Percentiles rank a stretch among this genome's conserved stretches.
phyloP scores from a whole-genome alignment of 2,329 filamentous ascomycete genomes.

The Arthrinium phaeospermum region DNA sequence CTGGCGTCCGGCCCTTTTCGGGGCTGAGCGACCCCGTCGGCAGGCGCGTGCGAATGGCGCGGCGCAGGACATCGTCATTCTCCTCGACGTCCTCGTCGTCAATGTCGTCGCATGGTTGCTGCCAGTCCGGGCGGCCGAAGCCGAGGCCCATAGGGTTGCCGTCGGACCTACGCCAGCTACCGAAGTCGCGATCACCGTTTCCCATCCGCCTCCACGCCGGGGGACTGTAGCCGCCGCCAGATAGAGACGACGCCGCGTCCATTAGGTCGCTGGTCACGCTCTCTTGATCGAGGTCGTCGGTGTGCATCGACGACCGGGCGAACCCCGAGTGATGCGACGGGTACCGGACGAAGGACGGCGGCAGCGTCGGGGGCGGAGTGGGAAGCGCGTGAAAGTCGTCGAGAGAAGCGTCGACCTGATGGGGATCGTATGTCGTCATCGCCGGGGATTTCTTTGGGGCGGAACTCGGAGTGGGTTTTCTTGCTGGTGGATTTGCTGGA shows the following conservation, averaged over 20 bases:
- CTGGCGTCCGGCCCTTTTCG: slow-evolving; percentile 58
- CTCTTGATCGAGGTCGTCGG: slow-evolving; percentile 45
- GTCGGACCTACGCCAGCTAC: slow-evolving; percentile 65
- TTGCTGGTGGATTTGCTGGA: slow-evolving; percentile 27
- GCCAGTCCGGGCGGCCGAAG: slow-evolving; percentile 39
- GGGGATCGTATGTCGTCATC: slow-evolving; percentile 25
- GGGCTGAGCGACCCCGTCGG: slow-evolving; percentile 63
- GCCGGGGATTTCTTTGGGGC: slow-evolving; percentile 20
- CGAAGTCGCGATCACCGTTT: slow-evolving; percentile 63
- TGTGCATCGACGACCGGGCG: slow-evolving; percentile 44
- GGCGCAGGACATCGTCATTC: slow-evolving; percentile 51
- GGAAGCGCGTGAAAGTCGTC: slow-evolving; percentile 55
- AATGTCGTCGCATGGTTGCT: slow-evolving; percentile 30
- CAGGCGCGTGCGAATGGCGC: slow-evolving; percentile 60
- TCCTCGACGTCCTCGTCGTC: slow-evolving; percentile 39
- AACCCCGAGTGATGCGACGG: slow-evolving; percentile 50
- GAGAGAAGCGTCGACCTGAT: slow-evolving; percentile 55
- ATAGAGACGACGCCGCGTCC: slow-evolving; percentile 43
- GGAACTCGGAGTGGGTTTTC: slow-evolving; percentile 28
- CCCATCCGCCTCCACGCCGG: slow-evolving; percentile 66
- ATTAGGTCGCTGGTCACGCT: slow-evolving; percentile 36
- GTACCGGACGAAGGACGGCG: slow-evolving; percentile 44
- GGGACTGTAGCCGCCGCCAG: slow-evolving; percentile 63
- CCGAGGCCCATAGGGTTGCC: slow-evolving; percentile 55
- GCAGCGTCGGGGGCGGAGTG: slow-evolving; percentile 48